phyloP scores from a whole-genome alignment of 345 rosid species.

The Toxicodendron radicans region DNA sequence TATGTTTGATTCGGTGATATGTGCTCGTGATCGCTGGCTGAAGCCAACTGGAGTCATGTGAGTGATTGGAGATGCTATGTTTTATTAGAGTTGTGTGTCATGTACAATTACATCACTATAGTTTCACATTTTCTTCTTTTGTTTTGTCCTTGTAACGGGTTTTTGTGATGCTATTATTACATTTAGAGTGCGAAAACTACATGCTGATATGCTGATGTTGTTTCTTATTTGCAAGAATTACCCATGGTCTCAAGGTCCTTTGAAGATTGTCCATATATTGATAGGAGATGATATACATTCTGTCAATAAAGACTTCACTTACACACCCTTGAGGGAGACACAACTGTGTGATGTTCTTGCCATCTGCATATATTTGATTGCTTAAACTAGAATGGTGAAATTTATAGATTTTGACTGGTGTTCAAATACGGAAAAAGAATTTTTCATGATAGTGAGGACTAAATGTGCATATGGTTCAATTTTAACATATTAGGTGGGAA shows the following conservation, averaged over 20 bases:
- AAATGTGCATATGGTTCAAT: background rate
- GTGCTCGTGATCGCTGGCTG: conserved; percentile 97
- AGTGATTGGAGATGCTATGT: conserved; percentile 26
- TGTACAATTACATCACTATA: background rate
- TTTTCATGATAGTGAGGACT: background rate
- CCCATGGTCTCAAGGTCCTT: background rate
- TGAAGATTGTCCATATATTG: too few relatives aligned
- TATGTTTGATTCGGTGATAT: conserved; percentile 97
- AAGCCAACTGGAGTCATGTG: conserved; percentile 92
- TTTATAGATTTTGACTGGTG: background rate
- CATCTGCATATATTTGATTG: background rate
- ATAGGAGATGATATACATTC: too few relatives aligned
- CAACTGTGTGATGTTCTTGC: background rate
- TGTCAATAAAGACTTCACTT: too few relatives aligned
- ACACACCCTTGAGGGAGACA: too few relatives aligned
- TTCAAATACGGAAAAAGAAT: background rate
- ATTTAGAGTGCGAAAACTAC: background rate
- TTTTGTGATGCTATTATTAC: too few relatives aligned
- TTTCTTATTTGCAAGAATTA: background rate
- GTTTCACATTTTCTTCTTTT: background rate
- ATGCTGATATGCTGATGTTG: background rate
- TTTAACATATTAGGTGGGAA: background rate
- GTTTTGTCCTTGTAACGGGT: background rate
- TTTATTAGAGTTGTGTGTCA: background rate
- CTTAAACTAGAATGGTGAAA: background rate